Evolutionary conservation across 1,139 yeast genomes (phyloP).

Genomic region (Candida pseudoviswanathii): DNA sequence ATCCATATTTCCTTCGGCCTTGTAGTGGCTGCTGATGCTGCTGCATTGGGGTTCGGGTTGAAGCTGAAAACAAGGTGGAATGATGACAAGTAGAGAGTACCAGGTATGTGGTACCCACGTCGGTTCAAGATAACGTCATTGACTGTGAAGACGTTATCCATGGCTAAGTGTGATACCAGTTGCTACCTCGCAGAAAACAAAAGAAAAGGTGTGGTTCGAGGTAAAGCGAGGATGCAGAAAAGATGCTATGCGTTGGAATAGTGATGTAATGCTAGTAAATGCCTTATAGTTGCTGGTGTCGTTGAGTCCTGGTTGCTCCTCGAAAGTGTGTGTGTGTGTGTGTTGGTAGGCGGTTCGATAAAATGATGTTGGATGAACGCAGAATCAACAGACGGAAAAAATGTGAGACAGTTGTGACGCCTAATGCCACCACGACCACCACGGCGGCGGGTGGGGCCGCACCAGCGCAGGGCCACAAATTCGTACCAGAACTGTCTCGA

Average conservation of each 20-base stretch:
- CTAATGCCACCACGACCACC: too few species aligned
- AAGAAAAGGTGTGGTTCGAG: too few species aligned
- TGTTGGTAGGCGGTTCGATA: not conserved
- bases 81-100: conserved; percentile 76
- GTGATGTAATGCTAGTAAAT: not conserved
- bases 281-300: not conserved
- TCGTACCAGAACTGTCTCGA: too few species aligned
- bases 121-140: conserved; percentile 69
- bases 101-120: conserved; percentile 65
- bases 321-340: not conserved
- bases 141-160: conserved; percentile 42
- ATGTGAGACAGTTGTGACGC: too few species aligned
- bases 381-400: too few species aligned
- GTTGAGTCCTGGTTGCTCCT: not conserved
- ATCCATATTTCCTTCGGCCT: conserved; percentile 81
- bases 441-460: too few species aligned
- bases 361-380: not conserved
- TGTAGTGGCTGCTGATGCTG: conserved; percentile 13
- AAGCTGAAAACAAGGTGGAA: conserved; percentile 80
- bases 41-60: conserved; percentile 25
- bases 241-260: not conserved
- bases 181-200: not conserved
- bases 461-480: too few species aligned
- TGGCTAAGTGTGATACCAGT: not conserved
- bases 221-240: not conserved